These are phyloP conservation scores for Mariannaea sp. DNA, from an alignment of 2,329 filamentous ascomycete genomes.

Conservation along the genomic window DNA sequence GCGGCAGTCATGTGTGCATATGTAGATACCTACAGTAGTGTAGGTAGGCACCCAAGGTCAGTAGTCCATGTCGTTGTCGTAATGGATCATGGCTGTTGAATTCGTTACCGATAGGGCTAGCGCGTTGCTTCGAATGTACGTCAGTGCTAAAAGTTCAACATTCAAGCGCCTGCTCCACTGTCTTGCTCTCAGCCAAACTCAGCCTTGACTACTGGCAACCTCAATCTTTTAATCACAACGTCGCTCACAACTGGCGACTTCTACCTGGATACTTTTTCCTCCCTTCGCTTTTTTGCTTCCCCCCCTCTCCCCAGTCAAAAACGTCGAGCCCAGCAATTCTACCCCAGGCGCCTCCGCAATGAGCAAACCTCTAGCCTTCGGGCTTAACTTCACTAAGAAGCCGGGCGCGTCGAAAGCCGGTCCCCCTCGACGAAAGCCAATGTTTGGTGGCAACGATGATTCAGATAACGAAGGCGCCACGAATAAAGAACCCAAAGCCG, in stretches of 20 bases:
- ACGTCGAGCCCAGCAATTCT: neutral
- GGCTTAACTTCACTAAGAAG: conserved; percentile 67
- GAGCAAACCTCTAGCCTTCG: conserved; percentile 57
- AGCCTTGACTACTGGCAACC: too few relatives aligned
- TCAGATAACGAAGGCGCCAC: conserved; percentile 58
- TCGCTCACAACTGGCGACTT: neutral
- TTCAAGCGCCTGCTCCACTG: too few relatives aligned
- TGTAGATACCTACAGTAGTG: too few relatives aligned
- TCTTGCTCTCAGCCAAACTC: too few relatives aligned
- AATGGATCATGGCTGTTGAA: neutral
- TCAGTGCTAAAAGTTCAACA: neutral
- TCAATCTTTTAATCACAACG: conserved; percentile 10
- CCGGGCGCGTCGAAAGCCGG: conserved; percentile 53
- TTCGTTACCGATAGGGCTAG: too few relatives aligned
- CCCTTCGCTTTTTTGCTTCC: neutral
- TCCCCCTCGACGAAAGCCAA: conserved; percentile 56
- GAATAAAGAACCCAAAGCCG: conserved; percentile 46
- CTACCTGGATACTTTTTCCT: neutral
- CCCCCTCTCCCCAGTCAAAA: too few relatives aligned
- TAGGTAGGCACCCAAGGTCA: too few relatives aligned
- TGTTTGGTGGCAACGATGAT: conserved; percentile 62
- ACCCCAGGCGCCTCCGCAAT: conserved; percentile 37
- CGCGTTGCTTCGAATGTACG: too few relatives aligned
- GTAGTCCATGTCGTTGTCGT: too few relatives aligned
- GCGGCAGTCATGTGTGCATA: too few relatives aligned